Percentiles rank a stretch among this genome's conserved stretches.
phyloP scores from a whole-genome alignment of 176 grass and related monocot genomes.

The Carex pumila region DNA sequence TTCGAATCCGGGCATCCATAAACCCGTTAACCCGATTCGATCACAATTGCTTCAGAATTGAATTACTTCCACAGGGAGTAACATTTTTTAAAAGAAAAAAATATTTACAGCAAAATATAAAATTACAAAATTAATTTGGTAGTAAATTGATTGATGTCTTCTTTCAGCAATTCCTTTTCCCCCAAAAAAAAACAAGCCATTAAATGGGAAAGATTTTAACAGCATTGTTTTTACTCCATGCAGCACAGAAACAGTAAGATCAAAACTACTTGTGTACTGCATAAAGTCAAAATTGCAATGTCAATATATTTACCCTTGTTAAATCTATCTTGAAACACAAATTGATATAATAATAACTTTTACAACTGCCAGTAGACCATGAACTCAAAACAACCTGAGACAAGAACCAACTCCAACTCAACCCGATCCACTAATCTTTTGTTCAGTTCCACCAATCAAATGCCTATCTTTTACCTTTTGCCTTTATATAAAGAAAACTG shows the following conservation, averaged over 20 bases:
- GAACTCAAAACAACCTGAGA: background rate
- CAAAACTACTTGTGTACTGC: too few relatives aligned
- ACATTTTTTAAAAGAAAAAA: background rate
- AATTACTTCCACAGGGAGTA: background rate
- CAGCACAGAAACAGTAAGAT: too few relatives aligned
- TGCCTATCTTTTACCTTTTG: conserved; percentile 25
- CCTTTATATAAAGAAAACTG: conserved; percentile 24
- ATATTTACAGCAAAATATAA: background rate
- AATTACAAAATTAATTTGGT: too few relatives aligned
- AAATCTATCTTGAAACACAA: background rate
- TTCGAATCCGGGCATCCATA: background rate
- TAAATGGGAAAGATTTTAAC: too few relatives aligned
- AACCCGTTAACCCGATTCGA: background rate
- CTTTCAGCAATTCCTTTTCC: too few relatives aligned
- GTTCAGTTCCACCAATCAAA: conserved; percentile 62
- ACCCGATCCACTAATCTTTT: conserved; percentile 24
- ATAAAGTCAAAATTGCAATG: too few relatives aligned
- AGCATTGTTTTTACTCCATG: too few relatives aligned
- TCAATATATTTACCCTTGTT: background rate
- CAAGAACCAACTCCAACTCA: conserved; percentile 6
- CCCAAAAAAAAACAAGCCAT: too few relatives aligned
- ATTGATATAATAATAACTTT: background rate
- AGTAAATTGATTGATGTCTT: too few relatives aligned
- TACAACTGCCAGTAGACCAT: background rate
- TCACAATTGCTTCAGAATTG: background rate